phyloP scores from a whole-genome alignment of 179 eudicot genomes.

The Actinidia chinensis region DNA sequence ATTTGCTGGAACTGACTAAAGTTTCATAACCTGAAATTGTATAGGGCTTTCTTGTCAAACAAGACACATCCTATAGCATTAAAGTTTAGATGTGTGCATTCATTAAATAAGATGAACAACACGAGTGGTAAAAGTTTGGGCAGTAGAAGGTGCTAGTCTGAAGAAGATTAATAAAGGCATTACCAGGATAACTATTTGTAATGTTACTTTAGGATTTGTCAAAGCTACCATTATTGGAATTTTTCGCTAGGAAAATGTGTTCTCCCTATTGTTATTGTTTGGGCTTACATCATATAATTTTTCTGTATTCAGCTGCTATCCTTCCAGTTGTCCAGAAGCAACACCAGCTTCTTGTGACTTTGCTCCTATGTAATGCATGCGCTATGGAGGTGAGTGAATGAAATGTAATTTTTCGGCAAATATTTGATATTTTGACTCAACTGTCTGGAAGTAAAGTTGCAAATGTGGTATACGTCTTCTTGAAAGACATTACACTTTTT shows the following conservation, averaged over 20 bases:
- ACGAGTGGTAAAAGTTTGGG: not conserved
- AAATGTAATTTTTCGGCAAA: not conserved
- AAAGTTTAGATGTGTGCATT: not conserved
- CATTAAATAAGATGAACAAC: not conserved
- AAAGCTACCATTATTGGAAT: not conserved
- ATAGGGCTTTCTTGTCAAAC: not conserved
- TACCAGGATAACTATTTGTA: not conserved
- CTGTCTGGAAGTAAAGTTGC: not conserved
- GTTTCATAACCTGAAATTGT: not conserved
- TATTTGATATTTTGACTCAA: not conserved
- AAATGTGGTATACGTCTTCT: not conserved
- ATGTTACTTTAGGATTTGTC: not conserved
- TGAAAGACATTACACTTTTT: not conserved
- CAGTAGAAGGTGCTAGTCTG: not conserved
- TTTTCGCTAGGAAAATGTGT: not conserved
- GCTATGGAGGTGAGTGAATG: constrained; percentile 77
- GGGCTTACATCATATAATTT: constrained; percentile 5
- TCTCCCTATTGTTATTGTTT: not conserved
- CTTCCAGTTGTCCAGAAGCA: constrained; percentile 96
- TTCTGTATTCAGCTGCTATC: constrained; percentile 61
- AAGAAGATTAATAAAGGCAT: not conserved
- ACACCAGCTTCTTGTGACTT: constrained; percentile 91
- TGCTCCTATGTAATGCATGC: constrained; percentile 89
- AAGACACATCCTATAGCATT: not conserved
- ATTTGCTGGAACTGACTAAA: not conserved